These are phyloP conservation scores for Gamsiella multidivaricata DNA, from an alignment of 192 early-diverging fungal genomes.

Conservation along the genomic window DNA sequence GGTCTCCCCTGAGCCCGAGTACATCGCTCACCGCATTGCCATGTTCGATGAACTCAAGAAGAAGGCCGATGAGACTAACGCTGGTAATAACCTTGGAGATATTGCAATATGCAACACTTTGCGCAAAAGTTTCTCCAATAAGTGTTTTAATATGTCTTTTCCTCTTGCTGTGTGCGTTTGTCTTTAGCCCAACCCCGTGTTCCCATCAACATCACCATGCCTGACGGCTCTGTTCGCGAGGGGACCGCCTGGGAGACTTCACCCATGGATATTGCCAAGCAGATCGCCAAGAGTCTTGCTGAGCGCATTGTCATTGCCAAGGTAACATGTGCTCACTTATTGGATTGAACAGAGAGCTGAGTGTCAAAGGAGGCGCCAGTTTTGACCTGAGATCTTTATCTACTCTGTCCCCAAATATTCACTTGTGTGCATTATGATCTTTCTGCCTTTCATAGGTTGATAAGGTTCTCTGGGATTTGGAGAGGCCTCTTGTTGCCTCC, in stretches of 20 bases:
- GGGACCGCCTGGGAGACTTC: conserved; percentile 95
- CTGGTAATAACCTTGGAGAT: conserved; percentile 57
- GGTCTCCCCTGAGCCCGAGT: conserved; percentile 76
- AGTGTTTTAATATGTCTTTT: no score
- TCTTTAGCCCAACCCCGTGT: conserved; percentile 76
- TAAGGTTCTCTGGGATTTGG: conserved; percentile 89
- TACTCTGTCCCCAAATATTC: not conserved
- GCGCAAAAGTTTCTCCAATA: no score
- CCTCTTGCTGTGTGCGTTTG: not conserved
- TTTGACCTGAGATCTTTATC: no score
- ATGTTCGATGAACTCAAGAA: conserved; percentile 83
- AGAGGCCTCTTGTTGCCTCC: conserved; percentile 84
- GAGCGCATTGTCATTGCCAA: conserved; percentile 95
- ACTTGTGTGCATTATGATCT: not conserved
- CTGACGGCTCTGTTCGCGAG: conserved; percentile 83
- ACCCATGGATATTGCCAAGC: conserved; percentile 90
- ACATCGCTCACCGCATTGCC: conserved; percentile 80
- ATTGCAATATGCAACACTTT: no score
- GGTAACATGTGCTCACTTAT: conserved; percentile 51
- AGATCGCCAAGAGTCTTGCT: conserved; percentile 89
- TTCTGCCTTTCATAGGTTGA: conserved; percentile 61
- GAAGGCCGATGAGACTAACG: conserved; percentile 70
- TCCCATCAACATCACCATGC: conserved; percentile 86
- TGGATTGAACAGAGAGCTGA: not conserved
- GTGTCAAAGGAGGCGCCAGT: no score